Evolutionary conservation across 1,284 basidiomycete species (phyloP), one percentile per base, ranked within the genome.

Genomic region (Marasmius tenuissimus): DNA sequence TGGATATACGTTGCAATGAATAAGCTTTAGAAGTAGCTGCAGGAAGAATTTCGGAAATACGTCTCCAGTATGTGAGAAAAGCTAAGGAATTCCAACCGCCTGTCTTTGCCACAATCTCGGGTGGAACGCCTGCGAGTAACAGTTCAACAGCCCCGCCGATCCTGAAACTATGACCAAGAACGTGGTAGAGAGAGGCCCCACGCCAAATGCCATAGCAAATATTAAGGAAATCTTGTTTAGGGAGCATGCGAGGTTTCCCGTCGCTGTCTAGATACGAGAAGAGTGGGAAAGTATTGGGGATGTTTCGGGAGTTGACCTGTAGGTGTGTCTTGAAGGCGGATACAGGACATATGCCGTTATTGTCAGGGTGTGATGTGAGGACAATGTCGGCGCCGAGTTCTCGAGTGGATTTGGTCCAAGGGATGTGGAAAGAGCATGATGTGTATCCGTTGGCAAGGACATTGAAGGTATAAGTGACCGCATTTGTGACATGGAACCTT

Each of bases 51-150:
- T 27, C 27, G 2, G 27, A 27, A 27, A 27, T 27, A 4, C 27
- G 27, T 2, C 27, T 50, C 72, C 72, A 74, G 53, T 75, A 75
- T 10, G 65, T 55, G 0, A 72, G 58, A 60, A 73, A 75, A 0
- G 73, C 68, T 2, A 68, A 60, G 0, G 73, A 74, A 5, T 60
- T 66, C 74, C 74, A 75, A 0, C 70, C 61, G 0, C 72, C 72
- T 22, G 63, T 57, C 0, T 63, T 63, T 10, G 70, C 68, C 0
- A 75, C 72, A 0, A 72, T 47, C 4, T 74, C 65, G 4, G 67
- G 67, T 0, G 66, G 61, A 3, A 72, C 69, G 3, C 73, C 72
- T 1, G 60, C 58, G 0, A 68, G 37, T 0, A 74, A 62, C 1
- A 73, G 62, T 35, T 71, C 69, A 0, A 69, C 69, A 0, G 71